These are phyloP conservation scores for Blastomyces gilchristii DNA, from an alignment of 2,329 filamentous ascomycete genomes.

Conservation along the genomic window DNA sequence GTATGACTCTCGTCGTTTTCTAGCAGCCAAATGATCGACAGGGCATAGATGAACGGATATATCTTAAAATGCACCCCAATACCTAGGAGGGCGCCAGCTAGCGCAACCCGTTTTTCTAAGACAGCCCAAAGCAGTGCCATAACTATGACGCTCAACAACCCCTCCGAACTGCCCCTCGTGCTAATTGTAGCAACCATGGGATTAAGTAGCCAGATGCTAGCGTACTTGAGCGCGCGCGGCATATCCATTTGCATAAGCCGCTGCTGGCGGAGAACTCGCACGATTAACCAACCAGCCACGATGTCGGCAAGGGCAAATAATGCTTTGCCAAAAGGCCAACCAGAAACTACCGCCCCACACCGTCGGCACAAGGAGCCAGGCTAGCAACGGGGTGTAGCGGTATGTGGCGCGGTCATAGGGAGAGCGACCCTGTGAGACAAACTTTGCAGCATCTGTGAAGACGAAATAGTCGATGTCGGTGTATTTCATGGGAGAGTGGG, in stretches of 20 bases:
- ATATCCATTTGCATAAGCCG: slow-evolving; percentile 39
- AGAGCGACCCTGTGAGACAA: slow-evolving; percentile 54
- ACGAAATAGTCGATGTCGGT: slow-evolving; percentile 98
- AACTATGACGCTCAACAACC: slow-evolving; percentile 74
- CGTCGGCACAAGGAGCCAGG: slow-evolving; percentile 82
- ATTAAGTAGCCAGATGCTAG: slow-evolving; percentile 86
- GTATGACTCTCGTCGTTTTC: slow-evolving; percentile 20
- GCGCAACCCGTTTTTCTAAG: slow-evolving; percentile 47
- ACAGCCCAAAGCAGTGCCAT: slow-evolving; percentile 76
- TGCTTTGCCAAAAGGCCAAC: slow-evolving; percentile 79
- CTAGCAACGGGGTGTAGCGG: slow-evolving; percentile 87
- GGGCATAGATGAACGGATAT: slow-evolving; percentile 92
- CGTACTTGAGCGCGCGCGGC: slow-evolving; percentile 58
- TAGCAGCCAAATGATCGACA: slow-evolving; percentile 40
- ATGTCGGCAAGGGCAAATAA: slow-evolving; percentile 79
- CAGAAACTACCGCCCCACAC: slow-evolving; percentile 45
- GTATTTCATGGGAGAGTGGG: slow-evolving; percentile 86
- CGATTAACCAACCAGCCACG: slow-evolving; percentile 69
- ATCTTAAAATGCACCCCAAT: slow-evolving; percentile 95
- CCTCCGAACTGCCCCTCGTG: slow-evolving; percentile 88
- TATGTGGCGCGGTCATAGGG: slow-evolving; percentile 91
- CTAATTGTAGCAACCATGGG: slow-evolving; percentile 98
- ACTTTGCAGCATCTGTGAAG: slow-evolving; percentile 89
- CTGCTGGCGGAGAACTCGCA: slow-evolving; percentile 40
- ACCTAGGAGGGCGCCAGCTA: slow-evolving; percentile 69